Evolutionary conservation across 257 asterid genomes (phyloP).

Genomic region (Gentiana straminea): DNA sequence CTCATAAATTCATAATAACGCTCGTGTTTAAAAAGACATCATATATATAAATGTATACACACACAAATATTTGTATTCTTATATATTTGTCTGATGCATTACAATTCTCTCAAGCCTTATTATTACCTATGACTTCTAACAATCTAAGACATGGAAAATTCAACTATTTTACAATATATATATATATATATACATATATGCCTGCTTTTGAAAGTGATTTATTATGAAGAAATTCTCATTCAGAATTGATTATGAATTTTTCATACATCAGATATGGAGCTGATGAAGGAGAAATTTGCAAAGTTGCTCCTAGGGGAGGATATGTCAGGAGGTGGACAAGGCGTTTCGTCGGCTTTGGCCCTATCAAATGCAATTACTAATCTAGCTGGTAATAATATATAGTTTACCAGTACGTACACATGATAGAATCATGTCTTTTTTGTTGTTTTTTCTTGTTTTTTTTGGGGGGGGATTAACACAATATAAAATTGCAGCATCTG

Average conservation of each 20-base stretch:
- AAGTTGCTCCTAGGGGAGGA: slow-evolving; percentile 95
- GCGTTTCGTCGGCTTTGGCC: slow-evolving; percentile 89
- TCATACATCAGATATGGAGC: slow-evolving; percentile 36
- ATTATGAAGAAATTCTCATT: neutral
- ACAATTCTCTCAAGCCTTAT: no score
- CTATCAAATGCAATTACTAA: slow-evolving; percentile 90
- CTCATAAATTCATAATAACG: neutral
- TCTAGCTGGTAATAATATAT: slow-evolving; percentile 49
- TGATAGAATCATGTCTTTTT: neutral
- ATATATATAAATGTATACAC: no score
- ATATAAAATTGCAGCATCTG: slow-evolving; percentile 55
- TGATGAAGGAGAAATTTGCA: slow-evolving; percentile 86
- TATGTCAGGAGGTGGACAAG: slow-evolving; percentile 99
- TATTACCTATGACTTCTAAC: no score
- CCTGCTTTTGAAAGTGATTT: no score
- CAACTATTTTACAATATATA: no score
- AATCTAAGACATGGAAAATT: no score
- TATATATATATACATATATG: no score
- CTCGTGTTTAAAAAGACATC: no score
- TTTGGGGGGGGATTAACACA: no score
- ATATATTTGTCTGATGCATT: neutral
- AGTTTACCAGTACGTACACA: no score
- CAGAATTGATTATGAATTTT: neutral
- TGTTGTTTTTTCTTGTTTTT: neutral
- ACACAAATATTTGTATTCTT: neutral